Evolutionary conservation across 164 flowering plant species (phyloP).

Genomic region (Santalum album): DNA sequence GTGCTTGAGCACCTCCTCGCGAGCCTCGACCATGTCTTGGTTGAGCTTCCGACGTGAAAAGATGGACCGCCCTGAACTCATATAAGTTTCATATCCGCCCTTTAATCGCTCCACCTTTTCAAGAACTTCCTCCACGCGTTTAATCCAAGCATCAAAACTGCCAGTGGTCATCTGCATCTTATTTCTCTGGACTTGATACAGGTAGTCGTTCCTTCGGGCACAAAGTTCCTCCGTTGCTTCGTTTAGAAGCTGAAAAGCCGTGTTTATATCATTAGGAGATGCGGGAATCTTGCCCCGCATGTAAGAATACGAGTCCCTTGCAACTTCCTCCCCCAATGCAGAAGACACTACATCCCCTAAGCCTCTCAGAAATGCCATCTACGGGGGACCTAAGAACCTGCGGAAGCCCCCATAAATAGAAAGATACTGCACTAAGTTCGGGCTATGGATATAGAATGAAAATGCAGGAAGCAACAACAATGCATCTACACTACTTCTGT

Average conservation of each 20-base stretch:
- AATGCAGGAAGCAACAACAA: too few relatives aligned
- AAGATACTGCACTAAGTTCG: too few relatives aligned
- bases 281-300: not conserved
- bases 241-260: not conserved
- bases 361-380: not conserved
- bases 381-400: not conserved
- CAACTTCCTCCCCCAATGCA: not conserved
- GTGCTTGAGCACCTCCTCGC: not conserved
- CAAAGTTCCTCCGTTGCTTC: constrained; percentile 1
- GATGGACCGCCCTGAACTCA: not conserved
- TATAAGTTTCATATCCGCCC: not conserved
- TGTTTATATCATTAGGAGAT: constrained; percentile 1
- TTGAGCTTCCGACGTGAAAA: not conserved
- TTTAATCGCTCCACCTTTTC: not conserved
- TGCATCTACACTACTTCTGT: too few relatives aligned
- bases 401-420: too few relatives aligned
- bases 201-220: constrained; percentile 3
- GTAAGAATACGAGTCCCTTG: not conserved
- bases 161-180: not conserved
- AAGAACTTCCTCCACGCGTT: not conserved
- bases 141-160: not conserved
- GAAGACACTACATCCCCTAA: not conserved
- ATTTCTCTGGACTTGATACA: not conserved
- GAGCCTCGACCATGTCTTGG: not conserved
- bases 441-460: too few relatives aligned